Conservation (phyloP, 129 eudicot genomes). For the Flaveria linearis region DNA sequence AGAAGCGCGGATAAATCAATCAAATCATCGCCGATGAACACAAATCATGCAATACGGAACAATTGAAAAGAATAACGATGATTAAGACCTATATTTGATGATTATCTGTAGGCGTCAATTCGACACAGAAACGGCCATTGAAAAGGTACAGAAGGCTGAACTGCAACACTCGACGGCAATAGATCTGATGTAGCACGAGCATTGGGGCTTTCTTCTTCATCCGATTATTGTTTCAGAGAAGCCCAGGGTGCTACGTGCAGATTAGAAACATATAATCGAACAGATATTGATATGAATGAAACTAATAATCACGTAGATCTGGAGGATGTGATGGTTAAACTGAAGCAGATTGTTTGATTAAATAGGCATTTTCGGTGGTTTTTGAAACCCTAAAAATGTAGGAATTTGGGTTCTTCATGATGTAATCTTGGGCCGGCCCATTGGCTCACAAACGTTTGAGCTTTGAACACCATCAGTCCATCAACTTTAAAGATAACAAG, state of each 20-base stretch:
- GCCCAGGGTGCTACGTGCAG: slow-evolving; percentile 91
- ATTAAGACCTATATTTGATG: too few relatives aligned
- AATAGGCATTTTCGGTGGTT: neutral
- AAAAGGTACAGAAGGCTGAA: slow-evolving; percentile 50
- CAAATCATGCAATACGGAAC: neutral
- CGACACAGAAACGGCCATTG: slow-evolving; percentile 69
- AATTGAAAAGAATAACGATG: slow-evolving; percentile 17
- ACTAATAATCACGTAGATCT: neutral
- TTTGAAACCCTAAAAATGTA: neutral
- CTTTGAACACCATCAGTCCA: neutral
- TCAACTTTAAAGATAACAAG: too few relatives aligned
- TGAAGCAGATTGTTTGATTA: neutral
- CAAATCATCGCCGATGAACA: slow-evolving; percentile 25
- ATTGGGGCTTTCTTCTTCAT: slow-evolving; percentile 87
- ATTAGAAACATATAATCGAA: neutral
- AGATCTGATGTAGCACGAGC: slow-evolving; percentile 63
- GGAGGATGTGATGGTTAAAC: neutral
- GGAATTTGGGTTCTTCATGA: neutral
- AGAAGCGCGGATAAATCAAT: slow-evolving; percentile 82
- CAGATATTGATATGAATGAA: too few relatives aligned
- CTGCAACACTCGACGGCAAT: slow-evolving; percentile 80
- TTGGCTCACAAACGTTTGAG: neutral
- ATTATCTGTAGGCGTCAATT: slow-evolving; percentile 46
- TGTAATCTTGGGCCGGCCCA: slow-evolving; percentile 6
- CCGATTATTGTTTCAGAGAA: slow-evolving; percentile 41